phyloP scores from a whole-genome alignment of 2,329 filamentous ascomycete genomes.

The Pyrenophora teres region DNA sequence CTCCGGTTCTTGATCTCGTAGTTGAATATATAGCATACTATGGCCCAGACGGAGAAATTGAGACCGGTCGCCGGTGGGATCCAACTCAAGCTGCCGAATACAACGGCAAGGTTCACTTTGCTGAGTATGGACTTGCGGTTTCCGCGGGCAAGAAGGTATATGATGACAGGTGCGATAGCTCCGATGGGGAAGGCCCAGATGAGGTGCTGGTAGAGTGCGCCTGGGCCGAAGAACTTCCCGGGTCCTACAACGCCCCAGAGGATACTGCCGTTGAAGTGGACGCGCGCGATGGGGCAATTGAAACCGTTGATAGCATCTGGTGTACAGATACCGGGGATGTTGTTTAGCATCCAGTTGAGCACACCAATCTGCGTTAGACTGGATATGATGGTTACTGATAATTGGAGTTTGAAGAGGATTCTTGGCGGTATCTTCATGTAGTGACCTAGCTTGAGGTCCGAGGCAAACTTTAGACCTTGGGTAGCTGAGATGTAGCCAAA shows the following conservation, averaged over 20 bases:
- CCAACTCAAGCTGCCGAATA: constrained; percentile 83
- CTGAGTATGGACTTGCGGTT: constrained; percentile 66
- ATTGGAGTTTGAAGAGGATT: constrained; percentile 78
- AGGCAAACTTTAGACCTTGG: constrained; percentile 86
- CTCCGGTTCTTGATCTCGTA: constrained; percentile 71
- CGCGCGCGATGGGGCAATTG: constrained; percentile 82
- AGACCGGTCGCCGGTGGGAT: constrained; percentile 82
- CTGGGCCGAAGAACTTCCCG: constrained; percentile 76
- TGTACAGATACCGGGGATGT: constrained; percentile 78
- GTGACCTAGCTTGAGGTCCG: constrained; percentile 83
- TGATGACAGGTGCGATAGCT: constrained; percentile 71
- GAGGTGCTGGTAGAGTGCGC: constrained; percentile 73
- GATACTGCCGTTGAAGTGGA: constrained; percentile 89
- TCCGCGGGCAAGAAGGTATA: constrained; percentile 71
- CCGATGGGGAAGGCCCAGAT: constrained; percentile 84
- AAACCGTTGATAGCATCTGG: constrained; percentile 82
- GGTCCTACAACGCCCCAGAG: constrained; percentile 90
- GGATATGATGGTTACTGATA: constrained; percentile 74
- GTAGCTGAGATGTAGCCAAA: constrained; percentile 89
- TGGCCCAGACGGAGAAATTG: constrained; percentile 85
- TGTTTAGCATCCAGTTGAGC: constrained; percentile 86
- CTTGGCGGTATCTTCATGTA: constrained; percentile 86
- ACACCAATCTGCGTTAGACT: constrained; percentile 82
- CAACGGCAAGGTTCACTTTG: constrained; percentile 79
- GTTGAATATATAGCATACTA: constrained; percentile 87